Evolutionary conservation across 495 filamentous ascomycete species (phyloP).

Genomic region (Clohesyomyces aquaticus): DNA sequence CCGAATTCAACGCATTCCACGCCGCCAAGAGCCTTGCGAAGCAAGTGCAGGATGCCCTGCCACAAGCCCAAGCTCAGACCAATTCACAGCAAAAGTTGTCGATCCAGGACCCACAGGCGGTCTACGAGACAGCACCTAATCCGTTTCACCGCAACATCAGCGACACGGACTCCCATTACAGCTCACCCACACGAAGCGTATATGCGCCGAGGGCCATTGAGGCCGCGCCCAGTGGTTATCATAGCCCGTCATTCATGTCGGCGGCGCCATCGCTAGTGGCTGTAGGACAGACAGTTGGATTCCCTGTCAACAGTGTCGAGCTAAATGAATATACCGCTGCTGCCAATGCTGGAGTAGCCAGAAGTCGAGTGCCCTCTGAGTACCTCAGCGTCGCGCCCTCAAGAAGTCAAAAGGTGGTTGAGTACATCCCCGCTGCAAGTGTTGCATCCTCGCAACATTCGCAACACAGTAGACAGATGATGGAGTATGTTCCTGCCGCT

Average conservation of each 20-base stretch:
- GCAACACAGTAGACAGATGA: too few relatives aligned
- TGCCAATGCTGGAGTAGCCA: too few relatives aligned
- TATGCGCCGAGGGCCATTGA: slow-evolving; percentile 35
- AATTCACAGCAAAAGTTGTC: slow-evolving; percentile 18
- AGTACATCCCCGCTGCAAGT: too few relatives aligned
- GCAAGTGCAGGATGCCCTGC: slow-evolving; percentile 12
- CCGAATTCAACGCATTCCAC: slow-evolving; percentile 33
- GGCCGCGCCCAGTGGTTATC: slow-evolving; percentile 33
- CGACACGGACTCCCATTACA: slow-evolving; percentile 33
- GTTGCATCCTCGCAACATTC: too few relatives aligned
- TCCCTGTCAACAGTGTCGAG: too few relatives aligned
- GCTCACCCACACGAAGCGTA: slow-evolving; percentile 6
- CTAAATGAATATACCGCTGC: too few relatives aligned
- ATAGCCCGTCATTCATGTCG: slow-evolving; percentile 31
- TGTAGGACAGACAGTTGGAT: too few relatives aligned
- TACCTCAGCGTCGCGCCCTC: too few relatives aligned
- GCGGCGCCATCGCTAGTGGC: slow-evolving; percentile 32
- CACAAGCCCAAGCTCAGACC: slow-evolving; percentile 12
- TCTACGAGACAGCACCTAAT: slow-evolving; percentile 30
- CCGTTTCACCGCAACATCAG: slow-evolving; percentile 41
- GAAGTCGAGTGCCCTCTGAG: too few relatives aligned
- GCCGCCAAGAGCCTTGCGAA: slow-evolving; percentile 24
- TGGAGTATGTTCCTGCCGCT: slow-evolving; percentile 32
- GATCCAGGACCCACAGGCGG: slow-evolving; percentile 33
- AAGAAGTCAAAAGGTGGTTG: too few relatives aligned